These are phyloP conservation scores for Lepiota brunneoincarnata DNA, from an alignment of 768 basidiomycete species.

Conservation along the genomic window DNA sequence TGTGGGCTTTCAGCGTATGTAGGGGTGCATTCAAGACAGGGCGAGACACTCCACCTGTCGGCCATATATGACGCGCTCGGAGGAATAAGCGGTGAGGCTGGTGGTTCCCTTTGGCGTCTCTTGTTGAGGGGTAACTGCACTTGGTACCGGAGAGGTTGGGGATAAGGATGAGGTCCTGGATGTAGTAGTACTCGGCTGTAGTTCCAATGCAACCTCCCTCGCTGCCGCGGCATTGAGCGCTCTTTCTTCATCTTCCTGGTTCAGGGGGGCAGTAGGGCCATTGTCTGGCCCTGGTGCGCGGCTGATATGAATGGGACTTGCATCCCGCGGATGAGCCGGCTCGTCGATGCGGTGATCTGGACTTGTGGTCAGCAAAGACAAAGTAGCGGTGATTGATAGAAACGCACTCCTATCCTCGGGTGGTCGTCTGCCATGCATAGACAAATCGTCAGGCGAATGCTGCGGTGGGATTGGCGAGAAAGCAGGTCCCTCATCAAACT, in stretches of 20 bases:
- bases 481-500: constrained; percentile 35
- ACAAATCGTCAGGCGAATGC: not conserved
- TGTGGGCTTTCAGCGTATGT: not conserved
- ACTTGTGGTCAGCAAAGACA: no score
- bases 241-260: constrained; percentile 45
- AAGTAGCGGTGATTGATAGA: no score
- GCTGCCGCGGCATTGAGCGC: constrained; percentile 67
- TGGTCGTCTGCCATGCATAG: no score
- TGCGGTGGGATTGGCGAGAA: constrained; percentile 22
- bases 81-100: not conserved
- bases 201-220: constrained; percentile 61
- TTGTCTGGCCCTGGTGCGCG: not conserved
- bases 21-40: constrained; percentile 40
- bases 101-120: not conserved
- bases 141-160: constrained; percentile 7
- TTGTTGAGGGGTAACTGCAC: no score
- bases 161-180: constrained; percentile 29
- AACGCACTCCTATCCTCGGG: no score
- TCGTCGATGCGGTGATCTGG: no score
- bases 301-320: no score
- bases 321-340: no score
- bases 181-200: constrained; percentile 40
- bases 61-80: not conserved
- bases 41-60: constrained; percentile 18
- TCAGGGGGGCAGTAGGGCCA: constrained; percentile 31